Conservation (phyloP, 768 basidiomycete species). For the Hemileccinum rubropunctum region DNA sequence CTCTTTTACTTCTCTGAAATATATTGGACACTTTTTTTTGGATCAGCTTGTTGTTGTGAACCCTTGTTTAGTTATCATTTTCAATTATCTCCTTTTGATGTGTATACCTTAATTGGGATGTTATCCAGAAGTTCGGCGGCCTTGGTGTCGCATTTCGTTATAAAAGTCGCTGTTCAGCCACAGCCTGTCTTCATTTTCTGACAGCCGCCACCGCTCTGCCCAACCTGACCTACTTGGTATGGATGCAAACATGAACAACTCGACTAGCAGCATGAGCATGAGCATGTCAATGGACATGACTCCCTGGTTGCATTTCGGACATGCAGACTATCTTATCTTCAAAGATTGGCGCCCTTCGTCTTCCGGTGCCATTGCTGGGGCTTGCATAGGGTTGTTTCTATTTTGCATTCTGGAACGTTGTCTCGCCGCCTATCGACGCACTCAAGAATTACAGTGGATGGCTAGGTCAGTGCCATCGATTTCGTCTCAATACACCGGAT, state of each 20-base stretch:
- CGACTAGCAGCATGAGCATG: constrained; percentile 7
- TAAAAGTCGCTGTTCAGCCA: background rate
- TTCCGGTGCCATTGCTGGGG: constrained; percentile 67
- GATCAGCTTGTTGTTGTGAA: background rate
- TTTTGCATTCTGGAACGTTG: constrained; percentile 71
- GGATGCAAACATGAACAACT: background rate
- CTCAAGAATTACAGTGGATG: constrained; percentile 57
- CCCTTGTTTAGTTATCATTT: too few species aligned
- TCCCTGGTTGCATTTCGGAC: constrained; percentile 68
- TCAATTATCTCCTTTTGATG: background rate
- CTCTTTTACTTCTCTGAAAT: background rate
- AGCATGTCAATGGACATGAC: constrained; percentile 48
- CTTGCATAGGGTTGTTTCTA: constrained; percentile 67
- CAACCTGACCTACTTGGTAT: background rate
- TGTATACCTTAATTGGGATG: constrained; percentile 2
- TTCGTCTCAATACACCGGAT: background rate
- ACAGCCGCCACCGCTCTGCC: background rate
- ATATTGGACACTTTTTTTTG: background rate
- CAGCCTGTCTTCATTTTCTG: background rate
- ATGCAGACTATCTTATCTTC: constrained; percentile 66
- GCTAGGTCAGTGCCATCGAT: constrained; percentile 41
- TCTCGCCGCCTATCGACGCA: constrained; percentile 53
- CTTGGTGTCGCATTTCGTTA: background rate
- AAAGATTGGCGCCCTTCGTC: constrained; percentile 65
- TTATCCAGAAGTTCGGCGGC: too few species aligned